Base-by-base conservation (phyloP, 2,329 filamentous ascomycete species). In the Fusarium metavorans region DNA sequence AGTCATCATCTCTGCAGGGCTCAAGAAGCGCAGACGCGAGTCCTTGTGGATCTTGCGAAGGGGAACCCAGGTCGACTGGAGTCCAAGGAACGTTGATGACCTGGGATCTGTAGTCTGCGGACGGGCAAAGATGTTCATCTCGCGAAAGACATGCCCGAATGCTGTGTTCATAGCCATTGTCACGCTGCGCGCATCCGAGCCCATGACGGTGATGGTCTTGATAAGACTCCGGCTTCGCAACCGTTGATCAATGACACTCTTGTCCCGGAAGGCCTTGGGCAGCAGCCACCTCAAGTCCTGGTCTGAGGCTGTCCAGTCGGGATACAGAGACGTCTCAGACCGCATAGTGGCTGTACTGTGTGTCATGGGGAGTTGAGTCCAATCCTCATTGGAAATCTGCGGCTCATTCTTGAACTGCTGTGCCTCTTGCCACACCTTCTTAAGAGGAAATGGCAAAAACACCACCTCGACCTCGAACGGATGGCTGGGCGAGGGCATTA, bases 391-490 rank as follows among this genome's bases (percentile, higher is more conserved):
- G 45, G 80, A 81, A 6, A 82, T 76, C 13, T 80, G 79, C 7
- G 82, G 76, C 25, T 83, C 83, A 27, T 79, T 67, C 58, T 83
- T 85, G 79, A 91, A 89, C 4, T 89, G 85, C 70, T 84, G 80
- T 5, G 84, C 81, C 52, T 84, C 83, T 68, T 88, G 84, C 89
- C 89, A 91, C 7, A 91, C 76, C 25, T 85, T 87, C 74, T 87
- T 89, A 8, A 91, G 82, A 1, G 88, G 86, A 80, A 94, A 96
- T 1, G 94, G 94, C 9, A 95, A 81, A 67, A 95, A 90, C 1
- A 95, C 90, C 6, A 95, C 92, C 78, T 95, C 93, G 2, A 96
- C 84, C 73, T 93, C 89, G 92, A 93, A 95, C 0, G 93, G 92
- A 45, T 89, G 86, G 48, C 83, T 82, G 32, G 85, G 85, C 0